Conservation (phyloP, 805 yeast genomes). For the Nakazawaea wyomingensis region DNA sequence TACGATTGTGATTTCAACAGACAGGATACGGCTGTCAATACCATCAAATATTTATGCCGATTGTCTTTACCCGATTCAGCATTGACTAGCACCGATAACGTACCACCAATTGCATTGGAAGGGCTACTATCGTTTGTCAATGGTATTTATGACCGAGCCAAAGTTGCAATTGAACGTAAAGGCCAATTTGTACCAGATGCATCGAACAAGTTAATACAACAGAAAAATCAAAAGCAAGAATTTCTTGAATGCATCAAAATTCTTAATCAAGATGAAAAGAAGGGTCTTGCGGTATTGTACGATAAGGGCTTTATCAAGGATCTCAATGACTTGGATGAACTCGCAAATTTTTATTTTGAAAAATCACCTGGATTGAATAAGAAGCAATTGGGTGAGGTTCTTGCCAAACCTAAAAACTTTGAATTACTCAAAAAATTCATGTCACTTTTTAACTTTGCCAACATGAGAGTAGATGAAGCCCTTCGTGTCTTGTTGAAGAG, state of each 20-base stretch:
- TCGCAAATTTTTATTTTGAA: constrained; percentile 72
- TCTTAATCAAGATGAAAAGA: constrained; percentile 75
- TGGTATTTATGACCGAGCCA: constrained; percentile 50
- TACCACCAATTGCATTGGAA: constrained; percentile 91
- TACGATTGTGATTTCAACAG: constrained; percentile 91
- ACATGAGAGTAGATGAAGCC: constrained; percentile 88
- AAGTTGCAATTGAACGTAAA: constrained; percentile 19
- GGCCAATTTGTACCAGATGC: neutral
- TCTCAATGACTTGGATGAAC: constrained; percentile 44
- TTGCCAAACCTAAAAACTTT: constrained; percentile 70
- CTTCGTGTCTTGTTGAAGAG: constrained; percentile 73
- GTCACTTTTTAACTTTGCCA: constrained; percentile 65
- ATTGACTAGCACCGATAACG: constrained; percentile 67
- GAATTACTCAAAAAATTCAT: constrained; percentile 62
- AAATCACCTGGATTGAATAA: constrained; percentile 83
- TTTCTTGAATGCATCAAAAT: constrained; percentile 70
- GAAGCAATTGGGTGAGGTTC: constrained; percentile 76
- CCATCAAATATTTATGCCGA: constrained; percentile 67
- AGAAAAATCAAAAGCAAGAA: constrained; percentile 58
- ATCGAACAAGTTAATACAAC: constrained; percentile 31
- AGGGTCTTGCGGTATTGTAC: constrained; percentile 64
- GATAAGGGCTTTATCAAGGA: constrained; percentile 58
- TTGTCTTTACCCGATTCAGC: constrained; percentile 87
- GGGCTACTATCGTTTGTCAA: constrained; percentile 71
- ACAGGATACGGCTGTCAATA: constrained; percentile 63